Conservation (phyloP, 257 asterid species). For the Thymus quinquecostatus region DNA sequence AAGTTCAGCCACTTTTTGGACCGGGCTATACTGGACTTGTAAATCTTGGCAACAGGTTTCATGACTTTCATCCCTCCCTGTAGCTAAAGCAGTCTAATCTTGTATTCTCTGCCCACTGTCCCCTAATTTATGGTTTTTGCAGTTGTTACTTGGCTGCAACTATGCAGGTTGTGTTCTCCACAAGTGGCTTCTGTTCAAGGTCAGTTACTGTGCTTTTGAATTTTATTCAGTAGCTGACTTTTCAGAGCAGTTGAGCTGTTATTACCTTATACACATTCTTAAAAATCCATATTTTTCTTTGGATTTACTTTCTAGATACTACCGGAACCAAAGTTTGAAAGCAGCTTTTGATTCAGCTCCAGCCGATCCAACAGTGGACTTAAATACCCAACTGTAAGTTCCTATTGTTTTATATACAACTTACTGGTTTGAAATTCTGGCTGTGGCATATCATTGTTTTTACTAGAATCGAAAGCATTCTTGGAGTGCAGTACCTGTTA, state of each 20-base stretch:
- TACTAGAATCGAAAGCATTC: conserved; percentile 18
- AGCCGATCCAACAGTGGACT: conserved; percentile 93
- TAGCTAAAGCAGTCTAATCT: conserved; percentile 10
- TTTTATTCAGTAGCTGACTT: conserved; percentile 14
- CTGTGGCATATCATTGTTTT: conserved; percentile 17
- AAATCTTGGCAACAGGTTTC: conserved; percentile 97
- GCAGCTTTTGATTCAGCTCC: conserved; percentile 79
- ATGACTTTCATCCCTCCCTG: conserved; percentile 29
- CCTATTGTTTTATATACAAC: not conserved
- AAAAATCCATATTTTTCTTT: conserved; percentile 10
- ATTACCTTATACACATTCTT: conserved; percentile 19
- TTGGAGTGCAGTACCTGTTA: not conserved
- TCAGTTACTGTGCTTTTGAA: conserved; percentile 40
- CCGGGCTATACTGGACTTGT: conserved; percentile 97
- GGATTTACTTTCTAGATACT: conserved; percentile 58
- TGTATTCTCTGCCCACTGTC: conserved; percentile 20
- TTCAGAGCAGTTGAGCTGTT: conserved; percentile 21
- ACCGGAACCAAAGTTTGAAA: conserved; percentile 60
- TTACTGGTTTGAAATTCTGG: not conserved
- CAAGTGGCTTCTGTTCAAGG: conserved; percentile 78
- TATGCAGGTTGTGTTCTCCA: conserved; percentile 92
- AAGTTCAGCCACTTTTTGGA: conserved; percentile 84
- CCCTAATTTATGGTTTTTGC: conserved; percentile 43
- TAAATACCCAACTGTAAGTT: conserved; percentile 93
- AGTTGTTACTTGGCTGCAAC: conserved; percentile 99